phyloP scores from a whole-genome alignment of 768 basidiomycete genomes.

The Leccinellum albellum region DNA sequence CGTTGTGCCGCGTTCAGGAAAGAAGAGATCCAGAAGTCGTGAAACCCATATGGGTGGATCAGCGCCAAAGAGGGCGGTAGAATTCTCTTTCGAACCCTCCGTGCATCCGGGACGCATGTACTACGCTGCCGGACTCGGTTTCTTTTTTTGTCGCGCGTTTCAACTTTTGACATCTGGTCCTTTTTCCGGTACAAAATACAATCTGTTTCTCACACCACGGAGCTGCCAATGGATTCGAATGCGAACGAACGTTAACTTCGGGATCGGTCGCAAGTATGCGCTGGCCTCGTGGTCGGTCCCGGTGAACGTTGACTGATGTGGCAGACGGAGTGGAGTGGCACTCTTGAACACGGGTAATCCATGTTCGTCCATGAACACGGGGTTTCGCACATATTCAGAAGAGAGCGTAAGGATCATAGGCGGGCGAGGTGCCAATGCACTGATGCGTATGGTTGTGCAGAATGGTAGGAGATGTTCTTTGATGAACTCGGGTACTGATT shows the following conservation, averaged over 20 bases:
- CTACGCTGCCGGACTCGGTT: background rate
- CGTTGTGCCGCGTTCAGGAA: constrained; percentile 16
- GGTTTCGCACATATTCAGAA: constrained; percentile 21
- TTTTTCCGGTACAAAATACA: background rate
- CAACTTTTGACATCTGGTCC: background rate
- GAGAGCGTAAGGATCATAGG: constrained; percentile 25
- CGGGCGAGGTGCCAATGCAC: background rate
- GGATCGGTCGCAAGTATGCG: background rate
- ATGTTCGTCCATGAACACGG: constrained; percentile 26
- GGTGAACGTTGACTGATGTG: too few relatives aligned
- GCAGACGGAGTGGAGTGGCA: constrained; percentile 21
- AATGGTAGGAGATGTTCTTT: background rate
- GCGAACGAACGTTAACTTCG: background rate
- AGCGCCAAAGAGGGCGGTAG: constrained; percentile 15
- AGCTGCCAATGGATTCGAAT: background rate
- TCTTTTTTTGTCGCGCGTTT: background rate
- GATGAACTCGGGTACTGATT: background rate
- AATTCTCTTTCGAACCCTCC: background rate
- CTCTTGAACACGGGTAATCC: constrained; percentile 26
- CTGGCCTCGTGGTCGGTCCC: background rate
- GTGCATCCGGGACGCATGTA: background rate
- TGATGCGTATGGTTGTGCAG: background rate
- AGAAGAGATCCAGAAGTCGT: constrained; percentile 24
- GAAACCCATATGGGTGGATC: constrained; percentile 34
- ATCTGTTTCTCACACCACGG: background rate